These are phyloP conservation scores for Dendrocalamus sinicus DNA, from an alignment of 176 grass and related monocot genomes.

Conservation along the genomic window DNA sequence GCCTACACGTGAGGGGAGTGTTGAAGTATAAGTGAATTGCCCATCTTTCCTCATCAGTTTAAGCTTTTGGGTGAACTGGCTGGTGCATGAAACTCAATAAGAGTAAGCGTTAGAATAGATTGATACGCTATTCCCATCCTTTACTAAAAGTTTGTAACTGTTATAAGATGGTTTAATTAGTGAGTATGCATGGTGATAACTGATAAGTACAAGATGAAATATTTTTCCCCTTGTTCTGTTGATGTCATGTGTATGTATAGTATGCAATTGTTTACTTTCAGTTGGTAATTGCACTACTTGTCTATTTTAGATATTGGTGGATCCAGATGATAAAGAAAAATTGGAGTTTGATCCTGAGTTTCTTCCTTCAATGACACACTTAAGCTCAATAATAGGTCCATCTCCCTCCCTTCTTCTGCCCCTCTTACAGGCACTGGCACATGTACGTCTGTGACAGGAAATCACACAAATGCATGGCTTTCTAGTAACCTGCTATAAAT, in stretches of 20 bases:
- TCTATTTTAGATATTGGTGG: slow-evolving; percentile 6
- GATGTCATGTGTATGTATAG: not conserved
- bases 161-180: not conserved
- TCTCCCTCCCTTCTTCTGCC: not conserved
- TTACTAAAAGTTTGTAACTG: not conserved
- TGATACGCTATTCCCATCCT: not conserved
- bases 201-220: not conserved
- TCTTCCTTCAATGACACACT: not conserved
- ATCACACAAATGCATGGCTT: not conserved
- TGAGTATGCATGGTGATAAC: not conserved
- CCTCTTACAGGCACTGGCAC: not conserved
- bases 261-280: slow-evolving; percentile 3
- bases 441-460: not conserved
- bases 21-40: no score
- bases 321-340: slow-evolving; percentile 1
- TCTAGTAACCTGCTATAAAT: slow-evolving; percentile 21
- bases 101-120: not conserved
- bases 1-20: no score
- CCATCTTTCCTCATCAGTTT: no score
- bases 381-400: slow-evolving; percentile 17
- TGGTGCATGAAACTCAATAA: no score
- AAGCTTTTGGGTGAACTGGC: no score
- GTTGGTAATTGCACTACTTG: not conserved
- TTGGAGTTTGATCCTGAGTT: slow-evolving; percentile 15
- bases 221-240: not conserved